Evolutionary conservation across 768 basidiomycete genomes (phyloP).

Genomic region (Suillus lakei): DNA sequence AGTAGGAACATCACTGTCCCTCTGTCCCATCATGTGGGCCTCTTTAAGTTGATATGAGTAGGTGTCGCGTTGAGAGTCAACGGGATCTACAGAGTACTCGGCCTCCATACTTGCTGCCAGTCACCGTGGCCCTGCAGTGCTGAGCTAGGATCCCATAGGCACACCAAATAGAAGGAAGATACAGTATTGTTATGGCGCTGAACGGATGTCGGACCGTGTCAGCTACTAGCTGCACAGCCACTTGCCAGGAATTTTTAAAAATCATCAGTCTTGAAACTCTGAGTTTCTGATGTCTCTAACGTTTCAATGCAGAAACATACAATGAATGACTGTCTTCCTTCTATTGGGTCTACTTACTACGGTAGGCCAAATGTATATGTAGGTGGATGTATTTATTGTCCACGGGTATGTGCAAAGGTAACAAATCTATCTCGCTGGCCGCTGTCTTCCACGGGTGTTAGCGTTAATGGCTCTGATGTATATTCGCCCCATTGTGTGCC

Average conservation of each 20-base stretch:
- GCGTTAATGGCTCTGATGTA: constrained; percentile 14
- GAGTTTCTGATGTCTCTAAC: not conserved
- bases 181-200: no score
- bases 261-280: not conserved
- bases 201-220: no score
- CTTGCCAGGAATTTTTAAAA: no score
- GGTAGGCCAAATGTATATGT: not conserved
- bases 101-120: not conserved
- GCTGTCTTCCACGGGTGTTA: constrained; percentile 12
- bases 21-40: no score
- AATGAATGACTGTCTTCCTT: not conserved
- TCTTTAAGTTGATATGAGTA: no score
- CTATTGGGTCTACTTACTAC: not conserved
- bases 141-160: no score
- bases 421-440: constrained; percentile 8
- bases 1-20: no score
- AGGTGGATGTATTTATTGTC: not conserved
- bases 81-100: not conserved
- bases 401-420: constrained; percentile 7
- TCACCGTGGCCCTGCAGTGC: no score
- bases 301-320: not conserved
- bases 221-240: no score
- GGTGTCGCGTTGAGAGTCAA: not conserved
- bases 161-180: no score
- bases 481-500: constrained; percentile 1